Percentiles rank a stretch among this genome's conserved stretches.
These are phyloP conservation scores for Neobulgaria alba DNA, from an alignment of 2,329 filamentous ascomycete species.

Conservation along the genomic window DNA sequence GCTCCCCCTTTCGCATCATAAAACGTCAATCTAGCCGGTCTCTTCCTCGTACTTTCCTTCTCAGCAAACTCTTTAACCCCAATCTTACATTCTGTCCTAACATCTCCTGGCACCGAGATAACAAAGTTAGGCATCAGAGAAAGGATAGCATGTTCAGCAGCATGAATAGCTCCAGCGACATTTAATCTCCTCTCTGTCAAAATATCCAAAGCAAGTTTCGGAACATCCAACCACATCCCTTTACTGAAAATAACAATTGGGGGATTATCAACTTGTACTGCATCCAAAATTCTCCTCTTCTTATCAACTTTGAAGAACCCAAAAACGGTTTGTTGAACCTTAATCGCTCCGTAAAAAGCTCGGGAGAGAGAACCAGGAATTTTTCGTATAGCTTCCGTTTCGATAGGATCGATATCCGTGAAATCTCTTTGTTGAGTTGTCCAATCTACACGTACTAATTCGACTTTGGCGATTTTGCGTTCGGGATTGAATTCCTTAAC, in stretches of 20 bases:
- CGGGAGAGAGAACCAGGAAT: slow-evolving; percentile 54
- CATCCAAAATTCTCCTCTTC: slow-evolving; percentile 76
- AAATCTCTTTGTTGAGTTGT: slow-evolving; percentile 87
- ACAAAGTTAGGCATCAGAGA: slow-evolving; percentile 86
- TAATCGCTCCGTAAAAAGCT: slow-evolving; percentile 80
- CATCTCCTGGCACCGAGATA: slow-evolving; percentile 80
- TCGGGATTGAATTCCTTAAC: slow-evolving; percentile 83
- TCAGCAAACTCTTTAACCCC: slow-evolving; percentile 79
- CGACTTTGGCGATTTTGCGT: slow-evolving; percentile 74
- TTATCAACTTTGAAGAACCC: slow-evolving; percentile 97
- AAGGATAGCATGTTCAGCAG: slow-evolving; percentile 85
- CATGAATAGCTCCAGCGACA: slow-evolving; percentile 83
- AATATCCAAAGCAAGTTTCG: slow-evolving; percentile 68
- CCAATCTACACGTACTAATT: slow-evolving; percentile 88
- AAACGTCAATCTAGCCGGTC: slow-evolving; percentile 82
- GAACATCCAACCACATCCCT: slow-evolving; percentile 94
- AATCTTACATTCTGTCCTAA: slow-evolving; percentile 89
- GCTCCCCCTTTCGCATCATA: slow-evolving; percentile 91
- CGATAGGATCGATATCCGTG: slow-evolving; percentile 87
- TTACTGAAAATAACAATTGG: slow-evolving; percentile 78
- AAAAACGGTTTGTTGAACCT: slow-evolving; percentile 81
- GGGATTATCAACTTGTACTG: slow-evolving; percentile 86
- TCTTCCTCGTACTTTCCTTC: slow-evolving; percentile 60
- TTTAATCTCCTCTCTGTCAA: slow-evolving; percentile 65
- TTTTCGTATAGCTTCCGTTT: slow-evolving; percentile 77